These are phyloP conservation scores for Casuarina glauca DNA, from an alignment of 306 rosid species.

Conservation along the genomic window DNA sequence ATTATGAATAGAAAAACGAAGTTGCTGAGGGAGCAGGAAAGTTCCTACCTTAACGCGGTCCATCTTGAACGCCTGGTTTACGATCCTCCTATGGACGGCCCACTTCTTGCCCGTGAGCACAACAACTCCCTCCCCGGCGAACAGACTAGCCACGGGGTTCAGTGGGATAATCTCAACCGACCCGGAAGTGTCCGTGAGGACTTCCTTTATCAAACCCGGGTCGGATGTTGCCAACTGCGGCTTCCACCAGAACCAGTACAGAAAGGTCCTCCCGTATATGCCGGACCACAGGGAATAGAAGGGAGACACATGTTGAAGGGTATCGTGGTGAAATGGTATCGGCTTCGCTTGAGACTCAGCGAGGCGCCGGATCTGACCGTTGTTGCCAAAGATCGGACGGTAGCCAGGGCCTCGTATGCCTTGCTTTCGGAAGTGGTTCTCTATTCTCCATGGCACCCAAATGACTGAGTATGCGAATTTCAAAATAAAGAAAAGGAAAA, in stretches of 20 bases:
- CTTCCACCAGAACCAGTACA: conserved; percentile 69
- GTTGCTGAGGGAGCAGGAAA: neutral
- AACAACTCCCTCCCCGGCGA: conserved; percentile 61
- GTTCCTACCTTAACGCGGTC: conserved; percentile 57
- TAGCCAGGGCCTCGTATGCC: conserved; percentile 69
- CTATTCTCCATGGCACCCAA: conserved; percentile 57
- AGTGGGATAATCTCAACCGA: conserved; percentile 25
- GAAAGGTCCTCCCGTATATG: conserved; percentile 59
- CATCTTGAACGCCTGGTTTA: conserved; percentile 52
- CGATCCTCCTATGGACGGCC: conserved; percentile 56
- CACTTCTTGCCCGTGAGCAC: conserved; percentile 53
- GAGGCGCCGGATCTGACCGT: conserved; percentile 49
- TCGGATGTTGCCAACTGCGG: conserved; percentile 67
- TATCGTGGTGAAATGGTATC: conserved; percentile 41
- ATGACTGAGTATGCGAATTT: conserved; percentile 38
- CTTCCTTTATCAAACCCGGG: conserved; percentile 65
- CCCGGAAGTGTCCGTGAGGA: conserved; percentile 37
- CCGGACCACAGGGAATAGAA: conserved; percentile 57
- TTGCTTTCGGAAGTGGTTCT: conserved; percentile 51
- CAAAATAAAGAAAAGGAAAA: conserved; percentile 21
- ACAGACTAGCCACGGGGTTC: conserved; percentile 48
- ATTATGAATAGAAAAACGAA: too few relatives aligned
- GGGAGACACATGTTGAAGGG: conserved; percentile 48
- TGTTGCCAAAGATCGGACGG: conserved; percentile 60
- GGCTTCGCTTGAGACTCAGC: conserved; percentile 41